Evolutionary conservation across 441 rosid species (phyloP), one percentile per base, ranked within the genome.

Genomic region (Adansonia gregorii): DNA sequence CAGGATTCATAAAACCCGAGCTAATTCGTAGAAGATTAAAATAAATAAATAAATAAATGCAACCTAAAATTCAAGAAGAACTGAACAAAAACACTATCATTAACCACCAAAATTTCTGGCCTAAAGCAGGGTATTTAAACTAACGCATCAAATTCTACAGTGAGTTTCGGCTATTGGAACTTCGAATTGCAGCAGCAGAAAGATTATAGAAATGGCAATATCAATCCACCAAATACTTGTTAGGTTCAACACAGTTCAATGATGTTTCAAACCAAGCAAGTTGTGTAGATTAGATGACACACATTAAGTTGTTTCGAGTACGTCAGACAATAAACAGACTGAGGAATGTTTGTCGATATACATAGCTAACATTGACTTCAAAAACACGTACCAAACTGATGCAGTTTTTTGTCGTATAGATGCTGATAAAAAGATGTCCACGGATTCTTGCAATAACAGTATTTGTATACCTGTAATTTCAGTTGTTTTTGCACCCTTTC

Each of bases 231-330:
- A 14, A 49, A 59, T 35, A 24, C 59, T 22, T 24, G 17, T 24
- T 24, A 48, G 39, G 73, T 69, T 69, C 24, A 22, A 48, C 11
- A 20, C 2, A 46, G 39, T 67, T 20, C 17, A 7, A 46, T 46
- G n/a, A 68, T 22, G 41, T 69, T 9, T 11, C 19, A 12, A 27
- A 27, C 15, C 73, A 69, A 2, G 59, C 39, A 35, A 31, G 19
- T 17, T 31, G 20, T 24, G 3, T 10, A 60, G 59, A 48, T 69
- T 49, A 49, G 74, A 70, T 2, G 45, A 69, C 73, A 69, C 59
- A 24, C 22, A 69, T 22, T 1, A 14, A 69, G 59, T 7, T 70
- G 22, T 70, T 60, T 51, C 19, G 59, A 69, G 14, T 8, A 49
- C 8, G 60, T 27, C 7, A 8, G 45, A 27, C 6, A 45, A 51